A percentile compares a stretch with the other conserved stretches of the same genome.
phyloP scores from a whole-genome alignment of 2,329 filamentous ascomycete species.

The Aspergillus brasiliensis region DNA sequence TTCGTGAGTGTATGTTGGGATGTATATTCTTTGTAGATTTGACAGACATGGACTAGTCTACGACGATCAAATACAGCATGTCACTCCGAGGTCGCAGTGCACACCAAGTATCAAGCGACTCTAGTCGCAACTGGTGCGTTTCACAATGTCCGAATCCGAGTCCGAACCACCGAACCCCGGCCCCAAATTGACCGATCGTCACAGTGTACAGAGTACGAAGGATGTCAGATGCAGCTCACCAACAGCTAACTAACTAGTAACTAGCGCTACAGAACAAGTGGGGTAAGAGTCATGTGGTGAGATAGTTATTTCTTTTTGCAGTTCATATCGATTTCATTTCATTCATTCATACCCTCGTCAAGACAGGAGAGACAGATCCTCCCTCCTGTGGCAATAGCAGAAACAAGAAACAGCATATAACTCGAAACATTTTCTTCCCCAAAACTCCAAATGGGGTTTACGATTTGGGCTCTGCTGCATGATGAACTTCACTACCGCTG shows the following conservation, averaged over 20 bases:
- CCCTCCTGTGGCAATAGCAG: background rate
- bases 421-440: too few species aligned
- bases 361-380: background rate
- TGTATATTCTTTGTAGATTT: too few species aligned
- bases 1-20: background rate
- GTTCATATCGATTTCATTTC: background rate
- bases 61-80: too few species aligned
- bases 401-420: background rate
- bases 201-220: too few species aligned
- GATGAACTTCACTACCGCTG: background rate
- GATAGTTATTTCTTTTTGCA: background rate
- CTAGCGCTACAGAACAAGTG: background rate
- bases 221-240: too few species aligned
- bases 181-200: too few species aligned
- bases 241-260: background rate
- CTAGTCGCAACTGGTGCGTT: too few species aligned
- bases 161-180: too few species aligned
- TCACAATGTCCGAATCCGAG: too few species aligned
- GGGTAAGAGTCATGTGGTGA: background rate
- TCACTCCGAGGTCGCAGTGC: too few species aligned
- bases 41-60: too few species aligned
- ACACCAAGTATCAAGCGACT: too few species aligned
- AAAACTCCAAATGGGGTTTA: background rate
- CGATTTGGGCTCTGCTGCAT: background rate
- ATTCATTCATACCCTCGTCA: background rate